These are phyloP conservation scores for Artemisia tridentata DNA, from an alignment of 129 eudicot genomes.

Conservation along the genomic window DNA sequence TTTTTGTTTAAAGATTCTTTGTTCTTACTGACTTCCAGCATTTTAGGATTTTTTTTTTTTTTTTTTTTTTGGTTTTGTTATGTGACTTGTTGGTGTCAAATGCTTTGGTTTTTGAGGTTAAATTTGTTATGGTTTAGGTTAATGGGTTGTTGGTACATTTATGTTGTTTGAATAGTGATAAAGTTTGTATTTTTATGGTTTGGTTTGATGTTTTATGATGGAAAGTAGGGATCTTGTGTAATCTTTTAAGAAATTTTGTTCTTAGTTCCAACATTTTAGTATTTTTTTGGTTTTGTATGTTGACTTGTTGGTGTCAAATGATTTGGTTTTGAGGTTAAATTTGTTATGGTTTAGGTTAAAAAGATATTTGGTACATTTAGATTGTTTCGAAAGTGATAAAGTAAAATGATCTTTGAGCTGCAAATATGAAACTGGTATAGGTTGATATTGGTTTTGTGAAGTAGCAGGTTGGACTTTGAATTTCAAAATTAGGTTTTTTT, in stretches of 20 bases:
- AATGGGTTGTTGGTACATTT: not conserved
- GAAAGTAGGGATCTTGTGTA: slow-evolving; percentile 3
- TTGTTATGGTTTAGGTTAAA: slow-evolving; percentile 2
- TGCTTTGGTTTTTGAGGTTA: not conserved
- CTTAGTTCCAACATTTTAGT: not conserved
- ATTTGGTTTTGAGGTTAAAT: not conserved
- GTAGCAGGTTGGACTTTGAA: not conserved
- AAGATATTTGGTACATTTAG: not conserved
- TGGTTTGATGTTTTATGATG: slow-evolving; percentile 19
- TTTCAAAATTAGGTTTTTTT: not conserved
- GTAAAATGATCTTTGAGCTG: slow-evolving; percentile 6
- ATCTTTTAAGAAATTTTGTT: not conserved
- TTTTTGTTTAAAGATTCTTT: too few relatives aligned
- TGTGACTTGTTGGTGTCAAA: not conserved
- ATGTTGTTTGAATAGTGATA: slow-evolving; percentile 2
- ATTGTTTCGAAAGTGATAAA: not conserved
- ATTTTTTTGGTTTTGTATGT: not conserved
- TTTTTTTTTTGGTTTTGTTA: not conserved
- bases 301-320: slow-evolving; percentile 18
- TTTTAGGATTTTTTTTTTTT: too few relatives aligned
- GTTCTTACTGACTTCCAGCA: too few relatives aligned
- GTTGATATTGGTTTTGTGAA: not conserved
- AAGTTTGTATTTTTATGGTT: not conserved
- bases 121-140: not conserved
- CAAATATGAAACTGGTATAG: not conserved